A percentile compares a stretch with the other conserved stretches of the same genome.
phyloP scores from a whole-genome alignment of 306 rosid genomes.

The Canavalia ensiformis region DNA sequence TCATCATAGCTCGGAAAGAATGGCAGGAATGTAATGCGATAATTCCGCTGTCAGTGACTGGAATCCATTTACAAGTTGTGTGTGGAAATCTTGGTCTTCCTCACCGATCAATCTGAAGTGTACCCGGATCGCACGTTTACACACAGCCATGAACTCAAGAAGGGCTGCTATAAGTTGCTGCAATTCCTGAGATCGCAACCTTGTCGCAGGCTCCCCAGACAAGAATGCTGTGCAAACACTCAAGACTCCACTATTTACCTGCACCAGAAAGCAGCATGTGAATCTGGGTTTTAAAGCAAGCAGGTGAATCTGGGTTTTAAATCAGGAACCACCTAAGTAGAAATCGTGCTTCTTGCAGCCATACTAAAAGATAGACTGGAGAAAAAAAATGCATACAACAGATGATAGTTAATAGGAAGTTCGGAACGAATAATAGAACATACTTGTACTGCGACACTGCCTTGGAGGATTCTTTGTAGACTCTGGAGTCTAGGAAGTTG shows the following conservation, averaged over 20 bases:
- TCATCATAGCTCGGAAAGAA: slow-evolving; percentile 91
- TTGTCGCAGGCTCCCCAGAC: slow-evolving; percentile 96
- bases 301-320: background rate
- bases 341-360: slow-evolving; percentile 3
- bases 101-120: slow-evolving; percentile 95
- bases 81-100: slow-evolving; percentile 98
- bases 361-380: background rate
- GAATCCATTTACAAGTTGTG: slow-evolving; percentile 96
- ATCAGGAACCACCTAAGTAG: background rate
- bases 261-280: slow-evolving; percentile 26
- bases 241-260: slow-evolving; percentile 97
- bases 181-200: slow-evolving; percentile 94
- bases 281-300: background rate
- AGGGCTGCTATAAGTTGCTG: slow-evolving; percentile 99
- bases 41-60: slow-evolving; percentile 96
- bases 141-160: slow-evolving; percentile 98
- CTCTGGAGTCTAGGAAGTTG: slow-evolving; percentile 98
- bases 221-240: slow-evolving; percentile 99
- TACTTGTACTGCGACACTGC: slow-evolving; percentile 99
- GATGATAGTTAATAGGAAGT: background rate
- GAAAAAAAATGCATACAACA: background rate
- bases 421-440: slow-evolving; percentile 23
- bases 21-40: slow-evolving; percentile 97
- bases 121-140: slow-evolving; percentile 97
- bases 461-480: slow-evolving; percentile 97